Conservation (phyloP, 176 grass and related monocot genomes). For the Musa troglodytarum region DNA sequence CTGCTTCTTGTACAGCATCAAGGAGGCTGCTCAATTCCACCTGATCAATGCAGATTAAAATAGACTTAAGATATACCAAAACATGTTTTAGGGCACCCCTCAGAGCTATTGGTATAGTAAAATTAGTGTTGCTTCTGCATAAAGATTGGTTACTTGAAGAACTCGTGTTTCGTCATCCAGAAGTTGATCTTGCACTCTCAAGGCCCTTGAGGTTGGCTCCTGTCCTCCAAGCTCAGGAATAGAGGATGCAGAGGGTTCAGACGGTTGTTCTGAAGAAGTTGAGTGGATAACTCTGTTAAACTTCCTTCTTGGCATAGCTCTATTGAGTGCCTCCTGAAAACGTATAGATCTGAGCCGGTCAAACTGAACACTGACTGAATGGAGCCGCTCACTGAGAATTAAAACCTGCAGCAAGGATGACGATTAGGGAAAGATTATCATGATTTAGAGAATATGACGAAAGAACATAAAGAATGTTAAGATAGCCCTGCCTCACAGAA, state of each 20-base stretch:
- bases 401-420: constrained; percentile 44
- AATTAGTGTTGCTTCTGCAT: neutral
- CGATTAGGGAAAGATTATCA: neutral
- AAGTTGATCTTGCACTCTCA: constrained; percentile 79
- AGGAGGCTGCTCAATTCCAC: constrained; percentile 70
- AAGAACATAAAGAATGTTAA: neutral
- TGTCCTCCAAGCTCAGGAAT: constrained; percentile 42
- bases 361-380: constrained; percentile 75
- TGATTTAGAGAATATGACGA: neutral
- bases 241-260: constrained; percentile 39
- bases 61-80: neutral
- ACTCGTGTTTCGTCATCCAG: constrained; percentile 77
- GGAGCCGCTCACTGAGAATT: constrained; percentile 82
- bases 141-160: constrained; percentile 45
- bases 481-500: neutral
- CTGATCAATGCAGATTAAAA: constrained; percentile 27
- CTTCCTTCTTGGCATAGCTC: constrained; percentile 77
- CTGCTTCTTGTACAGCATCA: constrained; percentile 82
- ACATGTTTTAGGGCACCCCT: neutral
- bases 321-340: constrained; percentile 87
- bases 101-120: neutral
- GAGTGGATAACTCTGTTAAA: constrained; percentile 32
- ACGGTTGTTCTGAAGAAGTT: constrained; percentile 34
- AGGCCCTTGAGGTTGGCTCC: constrained; percentile 38
- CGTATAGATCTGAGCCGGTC: constrained; percentile 67